Conservation (phyloP, 176 grass and related monocot species). For the Oryza meridionalis region DNA sequence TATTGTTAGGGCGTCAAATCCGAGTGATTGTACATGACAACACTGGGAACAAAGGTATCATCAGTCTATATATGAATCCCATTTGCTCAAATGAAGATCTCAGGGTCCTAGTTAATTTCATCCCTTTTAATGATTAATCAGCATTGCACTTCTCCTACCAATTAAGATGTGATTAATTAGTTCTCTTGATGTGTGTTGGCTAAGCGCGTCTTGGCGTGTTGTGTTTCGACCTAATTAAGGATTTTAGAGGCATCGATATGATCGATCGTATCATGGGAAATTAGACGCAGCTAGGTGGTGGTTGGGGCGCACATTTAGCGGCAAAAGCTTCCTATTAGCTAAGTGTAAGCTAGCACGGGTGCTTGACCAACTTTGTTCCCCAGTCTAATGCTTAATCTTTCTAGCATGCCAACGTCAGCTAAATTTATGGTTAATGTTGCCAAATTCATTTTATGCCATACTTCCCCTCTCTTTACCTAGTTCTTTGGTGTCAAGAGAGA, state of each 20-base stretch:
- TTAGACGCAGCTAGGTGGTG: neutral
- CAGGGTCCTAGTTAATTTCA: neutral
- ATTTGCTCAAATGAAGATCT: neutral
- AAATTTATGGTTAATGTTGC: constrained; percentile 11
- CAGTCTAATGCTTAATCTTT: neutral
- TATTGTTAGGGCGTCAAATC: constrained; percentile 37
- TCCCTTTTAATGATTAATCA: neutral
- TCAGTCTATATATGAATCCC: neutral
- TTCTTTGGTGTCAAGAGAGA: neutral
- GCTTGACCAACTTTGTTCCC: neutral
- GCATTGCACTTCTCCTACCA: neutral
- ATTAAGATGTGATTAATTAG: neutral
- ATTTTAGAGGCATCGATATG: neutral
- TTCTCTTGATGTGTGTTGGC: neutral
- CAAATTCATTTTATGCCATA: constrained; percentile 1
- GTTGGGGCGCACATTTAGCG: constrained; percentile 22
- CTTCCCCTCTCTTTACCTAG: neutral
- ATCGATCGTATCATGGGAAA: neutral
- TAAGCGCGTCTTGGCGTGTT: neutral
- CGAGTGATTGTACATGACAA: neutral
- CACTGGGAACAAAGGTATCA: constrained; percentile 1
- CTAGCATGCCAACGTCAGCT: constrained; percentile 12
- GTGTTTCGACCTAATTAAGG: constrained; percentile 42
- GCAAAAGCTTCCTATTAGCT: neutral
- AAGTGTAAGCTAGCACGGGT: neutral